Evolutionary conservation across 83 land plant genomes (phyloP), one percentile per base, ranked within the genome.

Genomic region (Picea abies): DNA sequence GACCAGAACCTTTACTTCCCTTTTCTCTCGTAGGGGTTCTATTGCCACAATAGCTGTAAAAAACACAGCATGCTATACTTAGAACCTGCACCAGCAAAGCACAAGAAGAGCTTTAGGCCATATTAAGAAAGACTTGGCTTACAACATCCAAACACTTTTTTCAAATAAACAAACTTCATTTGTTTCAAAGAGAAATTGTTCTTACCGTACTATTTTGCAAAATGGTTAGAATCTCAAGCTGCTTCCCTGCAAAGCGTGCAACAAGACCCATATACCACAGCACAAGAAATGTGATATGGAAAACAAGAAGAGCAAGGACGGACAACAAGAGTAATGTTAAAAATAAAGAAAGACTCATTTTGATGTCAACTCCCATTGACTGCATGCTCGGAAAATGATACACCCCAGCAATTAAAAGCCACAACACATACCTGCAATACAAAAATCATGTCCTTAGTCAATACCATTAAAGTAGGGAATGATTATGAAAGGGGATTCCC

Each of bases 361-460:
- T 92, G 76, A 97, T 72, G 77, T 97, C 99, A 64, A 97, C 95
- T 85, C 99, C 99, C 98, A 97, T 97, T 63, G 99, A 95, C 87
- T 89, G 95, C 84, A 97, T 96, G 87, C 98, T 97, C 44, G 99
- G 99, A 76, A 97, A 91, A 91, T 97, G 99, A 64, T 96, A 96
- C 32, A 92, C 69, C 69, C 98, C 98, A 75, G 99, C 99, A 41
- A 94, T 72, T 80, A 94, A 88, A 58, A 97, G 90, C 99, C 99
- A 97, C 22, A 87, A 89, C 69, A 96, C 92, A 77, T 97, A 96
- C 98, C 99, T 97, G 94, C 80, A 85, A 20, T 35, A 73, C 58
- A 12, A 16, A 60, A 26, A 76, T 29, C 17, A 79, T 44, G 6
- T 63, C 23, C 65, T 23, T 19, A 64, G 39, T 25, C 5, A 70